Evolutionary conservation across 2,329 filamentous ascomycete species (phyloP).

Genomic region (Juglanconis oblonga): DNA sequence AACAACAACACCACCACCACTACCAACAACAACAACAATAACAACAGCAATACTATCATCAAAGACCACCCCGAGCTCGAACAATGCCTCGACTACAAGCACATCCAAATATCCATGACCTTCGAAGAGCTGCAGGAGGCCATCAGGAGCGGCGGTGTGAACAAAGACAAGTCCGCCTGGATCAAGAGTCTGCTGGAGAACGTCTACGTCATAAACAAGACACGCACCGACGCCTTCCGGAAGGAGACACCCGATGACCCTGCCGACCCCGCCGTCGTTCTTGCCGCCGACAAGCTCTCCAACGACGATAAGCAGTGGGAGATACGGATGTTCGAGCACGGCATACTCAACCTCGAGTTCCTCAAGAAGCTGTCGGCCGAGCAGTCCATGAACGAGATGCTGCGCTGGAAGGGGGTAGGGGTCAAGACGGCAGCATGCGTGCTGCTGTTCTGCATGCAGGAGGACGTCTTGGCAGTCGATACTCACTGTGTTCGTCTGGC

Average conservation of each 20-base stretch:
- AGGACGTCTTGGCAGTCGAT: constrained; percentile 55
- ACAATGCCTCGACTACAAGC: constrained; percentile 62
- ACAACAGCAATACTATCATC: neutral
- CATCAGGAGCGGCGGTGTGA: constrained; percentile 69
- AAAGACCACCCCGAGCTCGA: constrained; percentile 6
- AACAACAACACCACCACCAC: no score
- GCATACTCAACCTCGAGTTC: constrained; percentile 56
- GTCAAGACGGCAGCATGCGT: constrained; percentile 58
- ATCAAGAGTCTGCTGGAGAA: constrained; percentile 73
- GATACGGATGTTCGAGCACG: constrained; percentile 52
- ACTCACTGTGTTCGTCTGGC: constrained; percentile 54
- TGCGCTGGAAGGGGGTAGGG: constrained; percentile 50
- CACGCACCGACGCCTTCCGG: constrained; percentile 38
- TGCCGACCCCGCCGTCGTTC: constrained; percentile 40
- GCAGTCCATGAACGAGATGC: constrained; percentile 49
- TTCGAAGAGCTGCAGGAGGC: constrained; percentile 62
- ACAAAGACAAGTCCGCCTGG: constrained; percentile 65
- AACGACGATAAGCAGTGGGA: constrained; percentile 53
- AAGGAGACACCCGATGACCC: constrained; percentile 39
- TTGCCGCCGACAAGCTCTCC: constrained; percentile 37
- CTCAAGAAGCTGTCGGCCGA: constrained; percentile 42
- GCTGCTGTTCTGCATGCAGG: constrained; percentile 52
- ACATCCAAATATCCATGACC: constrained; percentile 54
- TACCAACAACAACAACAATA: no score
- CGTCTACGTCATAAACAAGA: constrained; percentile 65